Percentiles rank a stretch among this genome's conserved stretches.
Evolutionary conservation across 2,329 filamentous ascomycete genomes (phyloP).

Genomic region (Colletotrichum endophyticum): DNA sequence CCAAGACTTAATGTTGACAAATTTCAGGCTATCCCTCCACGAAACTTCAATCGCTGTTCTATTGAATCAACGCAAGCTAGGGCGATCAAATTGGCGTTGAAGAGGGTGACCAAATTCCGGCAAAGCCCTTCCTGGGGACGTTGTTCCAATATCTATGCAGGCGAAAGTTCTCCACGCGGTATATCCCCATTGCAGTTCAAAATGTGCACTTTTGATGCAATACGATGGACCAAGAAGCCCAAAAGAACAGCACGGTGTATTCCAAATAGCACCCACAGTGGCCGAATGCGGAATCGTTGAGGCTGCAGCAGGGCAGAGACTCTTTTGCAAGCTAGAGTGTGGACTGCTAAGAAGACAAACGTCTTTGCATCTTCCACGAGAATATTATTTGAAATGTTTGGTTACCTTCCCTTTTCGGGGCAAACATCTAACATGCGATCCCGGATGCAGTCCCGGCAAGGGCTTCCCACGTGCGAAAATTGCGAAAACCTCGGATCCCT

Average conservation of each 20-base stretch:
- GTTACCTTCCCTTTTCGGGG: neutral
- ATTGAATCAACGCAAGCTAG: too few relatives aligned
- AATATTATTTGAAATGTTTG: rapidly evolving
- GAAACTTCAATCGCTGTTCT: too few relatives aligned
- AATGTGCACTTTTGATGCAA: neutral
- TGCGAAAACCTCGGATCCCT: neutral
- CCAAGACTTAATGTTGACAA: too few relatives aligned
- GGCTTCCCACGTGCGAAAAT: neutral
- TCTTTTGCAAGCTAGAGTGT: rapidly evolving
- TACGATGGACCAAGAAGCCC: rapidly evolving
- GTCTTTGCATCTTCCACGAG: neutral
- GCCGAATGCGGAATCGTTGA: neutral
- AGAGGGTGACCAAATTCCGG: too few relatives aligned
- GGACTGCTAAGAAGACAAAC: neutral
- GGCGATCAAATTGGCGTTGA: too few relatives aligned
- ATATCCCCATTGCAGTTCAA: neutral
- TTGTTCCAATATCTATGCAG: too few relatives aligned
- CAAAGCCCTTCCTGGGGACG: too few relatives aligned
- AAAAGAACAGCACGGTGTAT: neutral
- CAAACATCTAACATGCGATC: neutral
- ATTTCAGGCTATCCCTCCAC: too few relatives aligned
- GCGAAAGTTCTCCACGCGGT: neutral
- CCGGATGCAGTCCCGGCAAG: neutral
- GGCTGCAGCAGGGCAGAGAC: neutral
- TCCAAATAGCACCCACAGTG: neutral